Percentiles rank a stretch among this genome's conserved stretches.
Evolutionary conservation across 2,329 filamentous ascomycete species (phyloP).

Genomic region (Mariannaea sp.): DNA sequence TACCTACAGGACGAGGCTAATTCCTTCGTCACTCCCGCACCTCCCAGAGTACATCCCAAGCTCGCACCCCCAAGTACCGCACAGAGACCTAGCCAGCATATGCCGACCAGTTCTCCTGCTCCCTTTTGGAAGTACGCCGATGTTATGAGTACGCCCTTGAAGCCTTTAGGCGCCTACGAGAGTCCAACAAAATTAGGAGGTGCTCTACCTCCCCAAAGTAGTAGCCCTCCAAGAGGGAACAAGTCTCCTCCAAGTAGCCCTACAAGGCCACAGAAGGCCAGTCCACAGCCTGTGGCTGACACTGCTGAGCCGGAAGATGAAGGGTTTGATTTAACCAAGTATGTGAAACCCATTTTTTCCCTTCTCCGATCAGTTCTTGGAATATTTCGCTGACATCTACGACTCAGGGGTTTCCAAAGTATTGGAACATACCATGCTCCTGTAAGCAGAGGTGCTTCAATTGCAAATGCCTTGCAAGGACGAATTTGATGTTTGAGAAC

Average conservation of each 20-base stretch:
- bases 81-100: conserved; percentile 81
- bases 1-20: conserved; percentile 64
- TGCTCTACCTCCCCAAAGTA: conserved; percentile 55
- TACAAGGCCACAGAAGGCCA: conserved; percentile 47
- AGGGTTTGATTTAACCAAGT: conserved; percentile 65
- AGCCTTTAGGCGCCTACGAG: conserved; percentile 54
- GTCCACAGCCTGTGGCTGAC: conserved; percentile 36
- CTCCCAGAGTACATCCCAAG: conserved; percentile 72
- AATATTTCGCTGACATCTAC: conserved; percentile 19
- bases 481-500: conserved; percentile 23
- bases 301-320: conserved; percentile 51
- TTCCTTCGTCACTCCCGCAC: conserved; percentile 73
- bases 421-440: conserved; percentile 67
- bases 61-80: conserved; percentile 81
- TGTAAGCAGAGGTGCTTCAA: conserved; percentile 52
- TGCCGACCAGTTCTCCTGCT: conserved; percentile 83
- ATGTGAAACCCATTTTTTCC: conserved; percentile 35
- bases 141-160: conserved; percentile 72
- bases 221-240: conserved; percentile 57
- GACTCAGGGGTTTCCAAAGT: conserved; percentile 64
- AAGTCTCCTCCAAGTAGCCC: conserved; percentile 61
- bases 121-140: conserved; percentile 90
- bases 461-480: conserved; percentile 48
- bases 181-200: conserved; percentile 60
- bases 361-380: too few relatives aligned